Percentiles rank a stretch among this genome's conserved stretches.
Conservation (phyloP, 306 rosid genomes). For the Luffa aegyptiaca region DNA sequence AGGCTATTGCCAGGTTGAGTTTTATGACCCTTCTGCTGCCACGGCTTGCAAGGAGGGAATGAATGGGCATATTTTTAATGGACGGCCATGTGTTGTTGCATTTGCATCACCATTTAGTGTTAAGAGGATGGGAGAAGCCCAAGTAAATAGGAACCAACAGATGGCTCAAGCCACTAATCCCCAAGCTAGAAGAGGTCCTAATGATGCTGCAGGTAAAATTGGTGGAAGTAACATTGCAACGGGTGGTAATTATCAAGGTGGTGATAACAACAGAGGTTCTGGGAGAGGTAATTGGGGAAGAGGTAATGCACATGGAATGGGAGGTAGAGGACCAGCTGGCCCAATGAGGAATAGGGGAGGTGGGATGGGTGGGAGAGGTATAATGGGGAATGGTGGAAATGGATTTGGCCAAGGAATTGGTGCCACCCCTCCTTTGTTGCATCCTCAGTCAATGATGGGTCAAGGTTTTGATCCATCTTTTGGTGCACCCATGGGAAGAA, state of each 20-base stretch:
- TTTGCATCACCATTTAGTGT: conserved; percentile 69
- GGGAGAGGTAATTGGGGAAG: conserved; percentile 96
- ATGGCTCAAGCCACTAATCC: conserved; percentile 28
- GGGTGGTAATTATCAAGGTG: conserved; percentile 88
- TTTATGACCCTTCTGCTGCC: conserved; percentile 58
- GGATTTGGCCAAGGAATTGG: conserved; percentile 93
- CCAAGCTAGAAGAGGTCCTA: conserved; percentile 59
- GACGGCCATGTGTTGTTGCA: conserved; percentile 86
- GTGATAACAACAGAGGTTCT: conserved; percentile 65
- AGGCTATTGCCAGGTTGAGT: conserved; percentile 97
- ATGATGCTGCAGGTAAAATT: conserved; percentile 49
- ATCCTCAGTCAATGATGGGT: conserved; percentile 85
- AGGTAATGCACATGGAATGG: conserved; percentile 72
- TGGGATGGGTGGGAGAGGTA: conserved; percentile 83
- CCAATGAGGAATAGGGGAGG: conserved; percentile 75
- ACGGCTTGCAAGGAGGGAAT: conserved; percentile 83
- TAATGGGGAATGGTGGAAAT: conserved; percentile 83
- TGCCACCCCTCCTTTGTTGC: conserved; percentile 68
- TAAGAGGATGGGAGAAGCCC: conserved; percentile 97
- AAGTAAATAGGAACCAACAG: conserved; percentile 68
- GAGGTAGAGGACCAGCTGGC: conserved; percentile 74
- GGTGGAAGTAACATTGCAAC: conserved; percentile 61
- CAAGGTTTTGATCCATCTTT: conserved; percentile 96
- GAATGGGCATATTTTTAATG: conserved; percentile 78
- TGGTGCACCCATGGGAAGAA: conserved; percentile 88